phyloP scores from a whole-genome alignment of 2,329 filamentous ascomycete genomes.

The Hirsutella rhossiliensis region DNA sequence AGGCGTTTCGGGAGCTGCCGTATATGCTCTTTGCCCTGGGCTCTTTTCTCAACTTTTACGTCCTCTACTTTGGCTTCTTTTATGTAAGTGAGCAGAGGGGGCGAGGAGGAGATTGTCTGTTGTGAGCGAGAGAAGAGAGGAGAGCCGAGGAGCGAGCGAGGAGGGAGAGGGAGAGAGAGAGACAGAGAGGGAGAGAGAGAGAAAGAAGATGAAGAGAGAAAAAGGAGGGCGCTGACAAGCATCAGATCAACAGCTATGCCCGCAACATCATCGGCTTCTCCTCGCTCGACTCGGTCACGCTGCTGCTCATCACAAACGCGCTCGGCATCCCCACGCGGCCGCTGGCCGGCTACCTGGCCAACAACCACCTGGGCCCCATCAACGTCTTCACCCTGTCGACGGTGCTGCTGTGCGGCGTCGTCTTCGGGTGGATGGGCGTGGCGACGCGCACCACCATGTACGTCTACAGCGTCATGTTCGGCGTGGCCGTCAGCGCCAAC shows the following conservation, averaged over 20 bases:
- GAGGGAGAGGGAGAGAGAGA: neutral
- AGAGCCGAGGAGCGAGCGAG: no score
- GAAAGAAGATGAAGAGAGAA: neutral
- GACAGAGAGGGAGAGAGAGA: neutral
- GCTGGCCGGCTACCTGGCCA: slow-evolving; percentile 39
- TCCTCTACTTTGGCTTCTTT: slow-evolving; percentile 25
- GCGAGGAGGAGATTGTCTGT: neutral
- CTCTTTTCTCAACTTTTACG: slow-evolving; percentile 31
- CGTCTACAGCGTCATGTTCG: slow-evolving; percentile 30
- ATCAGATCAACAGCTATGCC: slow-evolving; percentile 31
- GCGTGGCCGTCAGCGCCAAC: slow-evolving; percentile 28
- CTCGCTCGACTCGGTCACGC: slow-evolving; percentile 35
- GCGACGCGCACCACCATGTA: slow-evolving; percentile 25
- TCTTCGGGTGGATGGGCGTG: slow-evolving; percentile 46
- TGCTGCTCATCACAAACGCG: slow-evolving; percentile 45
- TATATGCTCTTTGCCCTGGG: slow-evolving; percentile 40
- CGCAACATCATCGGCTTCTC: slow-evolving; percentile 30
- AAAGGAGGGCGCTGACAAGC: neutral
- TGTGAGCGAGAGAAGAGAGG: neutral
- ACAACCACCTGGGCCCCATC: slow-evolving; percentile 37
- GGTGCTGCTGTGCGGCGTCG: slow-evolving; percentile 29
- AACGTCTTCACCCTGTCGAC: slow-evolving; percentile 41
- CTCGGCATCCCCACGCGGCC: slow-evolving; percentile 43
- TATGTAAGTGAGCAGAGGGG: slow-evolving; percentile 21
- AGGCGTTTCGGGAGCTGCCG: slow-evolving; percentile 42